phyloP scores from a whole-genome alignment of 805 yeast genomes.

The Grigorovia yakushimaensis region DNA sequence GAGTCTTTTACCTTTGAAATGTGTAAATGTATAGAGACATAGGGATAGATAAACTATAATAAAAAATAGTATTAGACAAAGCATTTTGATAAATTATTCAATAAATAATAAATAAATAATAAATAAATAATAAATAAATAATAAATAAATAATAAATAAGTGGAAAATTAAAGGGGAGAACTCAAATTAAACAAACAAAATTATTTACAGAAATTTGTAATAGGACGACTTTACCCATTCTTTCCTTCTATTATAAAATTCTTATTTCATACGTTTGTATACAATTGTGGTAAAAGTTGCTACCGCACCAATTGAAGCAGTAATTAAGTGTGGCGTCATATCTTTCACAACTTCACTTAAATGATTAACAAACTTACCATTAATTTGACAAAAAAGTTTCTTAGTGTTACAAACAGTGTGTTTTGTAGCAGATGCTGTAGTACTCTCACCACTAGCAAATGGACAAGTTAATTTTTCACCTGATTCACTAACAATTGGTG shows the following conservation, averaged over 20 bases:
- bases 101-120: too few species aligned
- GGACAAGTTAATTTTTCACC: conserved; percentile 11
- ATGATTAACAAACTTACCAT: not conserved
- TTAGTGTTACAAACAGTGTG: not conserved
- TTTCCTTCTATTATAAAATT: too few species aligned
- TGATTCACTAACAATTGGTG: conserved; percentile 5
- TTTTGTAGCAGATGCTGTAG: not conserved
- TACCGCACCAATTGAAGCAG: conserved; percentile 2
- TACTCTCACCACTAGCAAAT: conserved; percentile 2
- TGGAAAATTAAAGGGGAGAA: too few species aligned
- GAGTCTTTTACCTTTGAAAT: too few species aligned
- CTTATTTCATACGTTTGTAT: not conserved
- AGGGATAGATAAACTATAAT: too few species aligned
- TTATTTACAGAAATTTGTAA: too few species aligned
- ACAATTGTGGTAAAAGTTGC: not conserved
- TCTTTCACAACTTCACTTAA: not conserved
- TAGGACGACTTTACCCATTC: not conserved
- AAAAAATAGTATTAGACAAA: too few species aligned
- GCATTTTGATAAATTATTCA: too few species aligned
- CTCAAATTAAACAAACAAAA: too few species aligned
- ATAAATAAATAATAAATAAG: too few species aligned
- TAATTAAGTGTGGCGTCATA: conserved; percentile 2
- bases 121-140: too few species aligned
- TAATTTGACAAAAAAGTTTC: not conserved
- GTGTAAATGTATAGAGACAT: too few species aligned